These are phyloP conservation scores for Auricularia auricula-judae DNA, from an alignment of 768 basidiomycete species.

Conservation along the genomic window DNA sequence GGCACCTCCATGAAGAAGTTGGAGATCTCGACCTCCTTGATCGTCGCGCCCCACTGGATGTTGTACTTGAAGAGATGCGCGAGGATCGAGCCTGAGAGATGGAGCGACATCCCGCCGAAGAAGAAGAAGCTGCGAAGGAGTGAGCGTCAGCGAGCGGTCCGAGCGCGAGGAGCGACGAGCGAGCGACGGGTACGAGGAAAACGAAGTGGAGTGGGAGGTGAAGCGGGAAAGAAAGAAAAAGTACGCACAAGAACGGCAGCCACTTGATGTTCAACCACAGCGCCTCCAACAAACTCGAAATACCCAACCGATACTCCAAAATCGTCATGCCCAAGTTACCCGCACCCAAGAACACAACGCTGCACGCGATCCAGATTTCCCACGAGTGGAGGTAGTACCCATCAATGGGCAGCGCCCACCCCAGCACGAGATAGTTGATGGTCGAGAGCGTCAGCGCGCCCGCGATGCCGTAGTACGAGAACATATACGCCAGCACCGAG, in stretches of 20 bases:
- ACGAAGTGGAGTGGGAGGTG: too few relatives aligned
- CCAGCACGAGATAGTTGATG: slow-evolving; percentile 66
- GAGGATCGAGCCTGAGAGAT: slow-evolving; percentile 46
- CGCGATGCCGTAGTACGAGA: slow-evolving; percentile 42
- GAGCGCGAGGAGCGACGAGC: background rate
- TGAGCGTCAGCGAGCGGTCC: background rate
- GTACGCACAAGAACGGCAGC: slow-evolving; percentile 30
- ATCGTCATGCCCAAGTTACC: slow-evolving; percentile 64
- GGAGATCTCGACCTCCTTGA: slow-evolving; percentile 22
- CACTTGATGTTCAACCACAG: slow-evolving; percentile 24
- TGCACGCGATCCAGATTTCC: slow-evolving; percentile 70
- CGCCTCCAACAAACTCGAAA: slow-evolving; percentile 18
- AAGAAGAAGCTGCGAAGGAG: slow-evolving; percentile 51
- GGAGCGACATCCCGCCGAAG: slow-evolving; percentile 66
- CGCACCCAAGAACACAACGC: slow-evolving; percentile 65
- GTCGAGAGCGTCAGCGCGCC: slow-evolving; percentile 53
- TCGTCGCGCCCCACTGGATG: slow-evolving; percentile 24
- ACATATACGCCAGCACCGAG: slow-evolving; percentile 42
- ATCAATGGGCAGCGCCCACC: slow-evolving; percentile 61
- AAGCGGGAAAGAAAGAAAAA: background rate
- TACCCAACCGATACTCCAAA: slow-evolving; percentile 61
- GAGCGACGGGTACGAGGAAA: too few relatives aligned
- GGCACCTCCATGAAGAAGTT: slow-evolving; percentile 27
- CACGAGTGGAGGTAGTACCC: slow-evolving; percentile 70
- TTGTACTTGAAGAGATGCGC: slow-evolving; percentile 50